Base-by-base conservation (phyloP, 805 yeast species). In the Dipodascopsis uninucleata region DNA sequence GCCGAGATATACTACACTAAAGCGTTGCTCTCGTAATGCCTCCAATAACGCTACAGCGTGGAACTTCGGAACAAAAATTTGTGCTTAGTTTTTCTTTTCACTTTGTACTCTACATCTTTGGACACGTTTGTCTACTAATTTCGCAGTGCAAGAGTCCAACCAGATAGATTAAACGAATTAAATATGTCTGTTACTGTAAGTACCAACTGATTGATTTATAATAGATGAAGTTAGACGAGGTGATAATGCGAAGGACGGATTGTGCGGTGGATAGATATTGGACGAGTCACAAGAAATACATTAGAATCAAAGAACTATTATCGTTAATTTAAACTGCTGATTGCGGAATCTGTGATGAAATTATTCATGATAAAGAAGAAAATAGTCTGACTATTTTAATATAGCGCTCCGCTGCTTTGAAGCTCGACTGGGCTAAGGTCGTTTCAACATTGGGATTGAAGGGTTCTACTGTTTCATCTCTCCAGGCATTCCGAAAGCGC, bases 401-500 rank as follows among this genome's bases (percentile, higher is more conserved):
- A n/a, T 35, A 49, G 54, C 47, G 47, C 16, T 45, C 56, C 28
- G 60, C 58, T 39, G 80, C 90, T 62, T 74, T 84, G 64, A 90
- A 88, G 74, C 74, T 90, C 69, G 95, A 93, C 78, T 93, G 97
- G 97, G 81, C 93, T 64, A 82, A 83, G 72, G 81, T 93, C 66
- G 78, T 85, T 66, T 72, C 89, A 58, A 79, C 88, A 58, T 77
- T 93, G 65, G 96, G 96, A 49, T 77, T 93, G 65, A 79, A 96
- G 51, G 98, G 98, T 53, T 72, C 81, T 64, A 93, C 98, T 53
- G 95, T 96, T 49, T 65, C 85, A 42, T 79, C 95, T 34, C 75
- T 93, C 67, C 79, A 93, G 42, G 78, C 95, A 24, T 93, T 93
- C 83, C 89, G 89, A 74, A 90, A 93, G 85, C 86, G 98, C 79